Percentiles rank a stretch among this genome's conserved stretches.
Evolutionary conservation across 1,284 basidiomycete species (phyloP).

Genomic region (Cutaneotrichosporon cyanovorans): DNA sequence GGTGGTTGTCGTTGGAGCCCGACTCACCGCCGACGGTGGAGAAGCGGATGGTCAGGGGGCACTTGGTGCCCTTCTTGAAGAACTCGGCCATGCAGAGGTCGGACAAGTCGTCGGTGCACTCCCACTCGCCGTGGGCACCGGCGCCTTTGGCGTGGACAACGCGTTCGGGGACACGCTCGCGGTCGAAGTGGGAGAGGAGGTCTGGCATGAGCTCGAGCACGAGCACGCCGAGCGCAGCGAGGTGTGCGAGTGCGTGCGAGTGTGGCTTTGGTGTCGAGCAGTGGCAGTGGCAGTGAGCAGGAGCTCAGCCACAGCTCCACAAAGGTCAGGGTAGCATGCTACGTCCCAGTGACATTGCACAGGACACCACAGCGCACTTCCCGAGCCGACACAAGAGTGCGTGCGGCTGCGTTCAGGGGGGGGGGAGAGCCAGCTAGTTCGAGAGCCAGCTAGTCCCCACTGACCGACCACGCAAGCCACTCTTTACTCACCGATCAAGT

Average conservation of each 20-base stretch:
- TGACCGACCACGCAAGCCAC: too few species aligned
- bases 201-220: slow-evolving; percentile 43
- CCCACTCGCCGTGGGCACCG: slow-evolving; percentile 84
- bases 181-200: slow-evolving; percentile 80
- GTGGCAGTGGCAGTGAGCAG: too few species aligned
- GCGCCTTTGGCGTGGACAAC: slow-evolving; percentile 55
- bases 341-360: too few species aligned
- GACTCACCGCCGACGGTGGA: slow-evolving; percentile 59
- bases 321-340: too few species aligned
- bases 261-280: neutral
- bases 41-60: slow-evolving; percentile 46
- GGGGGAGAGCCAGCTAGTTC: too few species aligned
- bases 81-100: slow-evolving; percentile 70
- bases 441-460: too few species aligned
- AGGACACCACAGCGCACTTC: too few species aligned
- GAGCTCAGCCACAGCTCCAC: too few species aligned
- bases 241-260: too few species aligned
- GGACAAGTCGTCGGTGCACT: slow-evolving; percentile 71
- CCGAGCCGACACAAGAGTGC: too few species aligned
- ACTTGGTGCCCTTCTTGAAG: slow-evolving; percentile 67
- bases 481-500: slow-evolving; percentile 40
- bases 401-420: too few species aligned
- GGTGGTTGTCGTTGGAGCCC: slow-evolving; percentile 77
- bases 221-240: too few species aligned
- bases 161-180: slow-evolving; percentile 91